These are phyloP conservation scores for Colletotrichum neosansevieriae DNA, from an alignment of 2,329 filamentous ascomycete species.

Conservation along the genomic window DNA sequence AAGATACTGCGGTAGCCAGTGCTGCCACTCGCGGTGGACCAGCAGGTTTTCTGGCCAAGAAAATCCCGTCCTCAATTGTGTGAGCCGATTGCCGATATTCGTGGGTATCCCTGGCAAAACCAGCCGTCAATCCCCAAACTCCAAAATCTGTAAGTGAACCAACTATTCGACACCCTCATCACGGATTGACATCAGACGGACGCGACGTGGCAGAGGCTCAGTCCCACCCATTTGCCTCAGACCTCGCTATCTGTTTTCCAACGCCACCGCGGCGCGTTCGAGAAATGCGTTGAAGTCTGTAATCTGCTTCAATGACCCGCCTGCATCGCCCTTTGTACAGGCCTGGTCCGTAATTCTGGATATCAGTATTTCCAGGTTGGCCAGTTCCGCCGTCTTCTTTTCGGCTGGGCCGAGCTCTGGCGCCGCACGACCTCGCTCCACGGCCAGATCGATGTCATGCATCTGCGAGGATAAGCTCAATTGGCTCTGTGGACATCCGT, in stretches of 20 bases:
- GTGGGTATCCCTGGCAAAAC: conserved; percentile 28
- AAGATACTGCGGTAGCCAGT: not conserved
- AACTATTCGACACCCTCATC: not conserved
- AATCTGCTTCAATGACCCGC: conserved; percentile 68
- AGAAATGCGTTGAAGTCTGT: conserved; percentile 73
- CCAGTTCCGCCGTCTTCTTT: conserved; percentile 63
- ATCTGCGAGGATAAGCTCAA: conserved; percentile 68
- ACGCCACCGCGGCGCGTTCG: conserved; percentile 68
- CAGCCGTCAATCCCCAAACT: conserved; percentile 14
- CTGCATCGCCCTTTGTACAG: conserved; percentile 60
- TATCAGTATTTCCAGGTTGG: conserved; percentile 69
- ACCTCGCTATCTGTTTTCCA: conserved; percentile 55
- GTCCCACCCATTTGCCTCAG: not conserved
- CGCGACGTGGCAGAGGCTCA: conserved; percentile 5
- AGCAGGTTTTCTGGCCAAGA: conserved; percentile 15
- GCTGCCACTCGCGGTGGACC: not conserved
- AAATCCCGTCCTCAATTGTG: conserved; percentile 14
- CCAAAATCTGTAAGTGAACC: not conserved
- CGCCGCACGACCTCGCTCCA: conserved; percentile 63
- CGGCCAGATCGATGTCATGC: conserved; percentile 72
- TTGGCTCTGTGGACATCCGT: conserved; percentile 52
- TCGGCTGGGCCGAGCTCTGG: conserved; percentile 59
- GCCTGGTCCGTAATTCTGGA: conserved; percentile 67
- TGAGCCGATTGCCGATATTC: conserved; percentile 33
- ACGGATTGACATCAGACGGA: conserved; percentile 9